phyloP scores from a whole-genome alignment of 176 grass and related monocot species.

The Bonia amplexicaulis region DNA sequence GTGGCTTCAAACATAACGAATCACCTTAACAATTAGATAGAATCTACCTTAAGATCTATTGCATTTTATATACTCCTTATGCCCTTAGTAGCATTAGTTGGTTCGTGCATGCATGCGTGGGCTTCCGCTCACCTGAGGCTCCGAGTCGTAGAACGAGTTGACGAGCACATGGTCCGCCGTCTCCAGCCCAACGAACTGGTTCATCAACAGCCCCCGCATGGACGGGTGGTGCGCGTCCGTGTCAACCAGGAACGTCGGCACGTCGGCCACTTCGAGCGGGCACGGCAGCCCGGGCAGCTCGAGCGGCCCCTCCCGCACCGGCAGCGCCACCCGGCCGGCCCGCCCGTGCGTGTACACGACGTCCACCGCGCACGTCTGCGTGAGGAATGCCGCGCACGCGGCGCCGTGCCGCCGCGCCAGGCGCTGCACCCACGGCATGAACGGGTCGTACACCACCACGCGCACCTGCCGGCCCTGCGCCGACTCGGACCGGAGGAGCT shows the following conservation, averaged over 20 bases:
- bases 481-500: slow-evolving; percentile 38
- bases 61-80: no score
- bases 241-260: slow-evolving; percentile 46
- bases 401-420: slow-evolving; percentile 28
- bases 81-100: no score
- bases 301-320: background rate
- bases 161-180: no score
- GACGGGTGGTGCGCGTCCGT: no score
- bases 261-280: background rate
- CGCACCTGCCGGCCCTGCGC: slow-evolving; percentile 31
- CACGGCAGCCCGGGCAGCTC: slow-evolving; percentile 36
- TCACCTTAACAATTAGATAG: no score
- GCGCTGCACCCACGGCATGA: slow-evolving; percentile 41
- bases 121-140: no score
- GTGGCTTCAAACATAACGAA: no score
- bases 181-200: no score
- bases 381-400: slow-evolving; percentile 46
- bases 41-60: no score
- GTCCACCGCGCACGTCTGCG: slow-evolving; percentile 58
- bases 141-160: no score
- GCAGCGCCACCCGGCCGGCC: slow-evolving; percentile 18
- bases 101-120: no score
- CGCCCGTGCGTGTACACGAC: slow-evolving; percentile 42
- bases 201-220: no score
- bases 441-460: slow-evolving; percentile 56